Conservation (phyloP, 371 early-diverging fungal species). For the Parasitella parasitica region DNA sequence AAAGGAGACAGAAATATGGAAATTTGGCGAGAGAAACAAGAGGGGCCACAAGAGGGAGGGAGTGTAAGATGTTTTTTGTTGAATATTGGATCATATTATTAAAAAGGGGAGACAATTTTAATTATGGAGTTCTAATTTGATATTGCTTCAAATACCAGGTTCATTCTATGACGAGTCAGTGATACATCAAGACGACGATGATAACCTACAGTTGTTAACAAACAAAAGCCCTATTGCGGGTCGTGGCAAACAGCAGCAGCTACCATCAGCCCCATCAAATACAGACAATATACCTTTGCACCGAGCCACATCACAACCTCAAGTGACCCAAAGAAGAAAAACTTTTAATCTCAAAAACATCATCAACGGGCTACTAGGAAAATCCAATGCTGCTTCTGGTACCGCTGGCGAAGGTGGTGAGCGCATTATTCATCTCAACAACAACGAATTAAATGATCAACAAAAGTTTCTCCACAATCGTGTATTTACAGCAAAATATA, state of each 20-base stretch:
- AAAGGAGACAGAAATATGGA: not conserved
- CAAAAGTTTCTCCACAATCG: conserved; percentile 81
- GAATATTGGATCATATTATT: not conserved
- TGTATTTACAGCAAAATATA: conserved; percentile 92
- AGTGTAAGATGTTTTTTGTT: not conserved
- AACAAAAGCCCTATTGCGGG: conserved; percentile 49
- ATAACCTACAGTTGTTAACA: conserved; percentile 42
- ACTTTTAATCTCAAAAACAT: conserved; percentile 18
- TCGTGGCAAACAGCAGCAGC: not conserved
- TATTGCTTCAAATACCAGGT: conserved; percentile 9
- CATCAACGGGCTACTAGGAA: conserved; percentile 24
- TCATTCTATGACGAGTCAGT: conserved; percentile 48
- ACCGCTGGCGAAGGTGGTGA: conserved; percentile 47
- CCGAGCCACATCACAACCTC: conserved; percentile 16
- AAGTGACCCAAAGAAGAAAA: conserved; percentile 4
- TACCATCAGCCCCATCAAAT: not conserved
- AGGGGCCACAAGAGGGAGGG: not conserved
- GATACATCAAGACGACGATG: conserved; percentile 43
- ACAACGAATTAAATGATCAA: conserved; percentile 69
- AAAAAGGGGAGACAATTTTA: not conserved
- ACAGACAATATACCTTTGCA: conserved; percentile 12
- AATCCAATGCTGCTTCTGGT: conserved; percentile 30
- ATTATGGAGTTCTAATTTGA: not conserved
- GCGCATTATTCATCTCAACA: conserved; percentile 86
- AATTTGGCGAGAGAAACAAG: not conserved